Percentiles rank a stretch among this genome's conserved stretches.
These are phyloP conservation scores for Ascosphaera aggregata DNA, from an alignment of 2,329 filamentous ascomycete species.

Conservation along the genomic window DNA sequence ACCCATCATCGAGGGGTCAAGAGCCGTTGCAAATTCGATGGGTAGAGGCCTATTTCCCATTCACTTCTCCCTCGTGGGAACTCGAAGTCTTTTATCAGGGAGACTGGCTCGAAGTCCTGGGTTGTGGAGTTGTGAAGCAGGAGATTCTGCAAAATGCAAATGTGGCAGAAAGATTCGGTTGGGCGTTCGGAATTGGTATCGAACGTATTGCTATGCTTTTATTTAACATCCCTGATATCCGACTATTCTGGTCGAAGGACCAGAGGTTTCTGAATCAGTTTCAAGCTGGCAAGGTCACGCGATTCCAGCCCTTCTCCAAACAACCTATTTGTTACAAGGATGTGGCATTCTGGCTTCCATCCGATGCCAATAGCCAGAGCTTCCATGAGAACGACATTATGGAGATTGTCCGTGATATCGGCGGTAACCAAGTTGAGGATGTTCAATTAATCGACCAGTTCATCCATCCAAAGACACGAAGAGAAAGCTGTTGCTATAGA, in stretches of 20 bases:
- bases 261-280: constrained; percentile 75
- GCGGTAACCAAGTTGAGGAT: constrained; percentile 69
- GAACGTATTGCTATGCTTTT: constrained; percentile 95
- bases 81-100: constrained; percentile 86
- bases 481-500: constrained; percentile 72
- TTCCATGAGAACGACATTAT: constrained; percentile 96
- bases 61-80: constrained; percentile 89
- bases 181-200: constrained; percentile 88
- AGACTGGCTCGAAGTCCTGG: constrained; percentile 88
- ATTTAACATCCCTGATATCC: constrained; percentile 88
- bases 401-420: constrained; percentile 72
- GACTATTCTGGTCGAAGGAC: constrained; percentile 86
- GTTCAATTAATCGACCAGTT: constrained; percentile 71
- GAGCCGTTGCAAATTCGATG: constrained; percentile 72
- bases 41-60: constrained; percentile 95
- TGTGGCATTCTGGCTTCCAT: constrained; percentile 71
- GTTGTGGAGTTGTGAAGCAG: constrained; percentile 79
- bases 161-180: constrained; percentile 53
- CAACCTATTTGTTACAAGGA: constrained; percentile 79
- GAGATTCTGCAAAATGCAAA: constrained; percentile 55
- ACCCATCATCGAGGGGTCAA: constrained; percentile 26
- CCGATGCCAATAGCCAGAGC: constrained; percentile 15
- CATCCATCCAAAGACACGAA: constrained; percentile 60
- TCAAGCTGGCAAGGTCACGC: constrained; percentile 26
- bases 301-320: constrained; percentile 75